phyloP scores from a whole-genome alignment of 2,329 filamentous ascomycete genomes.

The Emmonsia crescens region DNA sequence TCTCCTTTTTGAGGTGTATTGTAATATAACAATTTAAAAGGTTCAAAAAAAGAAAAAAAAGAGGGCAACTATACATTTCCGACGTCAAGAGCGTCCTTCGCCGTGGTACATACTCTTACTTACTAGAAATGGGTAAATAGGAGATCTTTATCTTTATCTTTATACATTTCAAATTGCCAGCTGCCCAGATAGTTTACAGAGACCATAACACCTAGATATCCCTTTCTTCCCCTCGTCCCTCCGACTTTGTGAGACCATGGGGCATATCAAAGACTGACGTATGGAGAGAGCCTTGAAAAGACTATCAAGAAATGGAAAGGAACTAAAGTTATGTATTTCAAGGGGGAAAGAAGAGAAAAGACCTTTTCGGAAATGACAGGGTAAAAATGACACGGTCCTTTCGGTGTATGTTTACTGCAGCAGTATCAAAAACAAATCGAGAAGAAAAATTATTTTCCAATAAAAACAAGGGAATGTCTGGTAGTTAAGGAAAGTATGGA shows the following conservation, averaged over 20 bases:
- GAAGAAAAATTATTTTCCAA: not conserved
- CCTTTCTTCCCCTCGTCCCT: no score
- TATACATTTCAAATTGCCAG: not conserved
- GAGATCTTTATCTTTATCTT: not conserved
- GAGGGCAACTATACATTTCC: not conserved
- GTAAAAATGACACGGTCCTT: not conserved
- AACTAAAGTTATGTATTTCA: no score
- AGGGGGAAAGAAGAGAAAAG: no score
- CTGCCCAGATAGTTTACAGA: not conserved
- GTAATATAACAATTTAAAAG: not conserved
- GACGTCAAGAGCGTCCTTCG: not conserved
- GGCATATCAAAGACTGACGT: no score
- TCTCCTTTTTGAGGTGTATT: not conserved
- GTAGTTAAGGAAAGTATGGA: not conserved
- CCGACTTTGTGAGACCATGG: no score
- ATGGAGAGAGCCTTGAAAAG: no score
- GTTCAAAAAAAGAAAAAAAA: not conserved
- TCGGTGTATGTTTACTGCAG: not conserved
- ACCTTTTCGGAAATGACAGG: not conserved
- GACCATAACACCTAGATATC: no score
- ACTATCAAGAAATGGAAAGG: no score
- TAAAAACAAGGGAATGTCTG: not conserved
- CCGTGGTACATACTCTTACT: not conserved
- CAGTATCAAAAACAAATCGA: not conserved
- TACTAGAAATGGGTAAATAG: not conserved